phyloP scores from a whole-genome alignment of 129 eudicot genomes.

The Kitagawia praeruptora region DNA sequence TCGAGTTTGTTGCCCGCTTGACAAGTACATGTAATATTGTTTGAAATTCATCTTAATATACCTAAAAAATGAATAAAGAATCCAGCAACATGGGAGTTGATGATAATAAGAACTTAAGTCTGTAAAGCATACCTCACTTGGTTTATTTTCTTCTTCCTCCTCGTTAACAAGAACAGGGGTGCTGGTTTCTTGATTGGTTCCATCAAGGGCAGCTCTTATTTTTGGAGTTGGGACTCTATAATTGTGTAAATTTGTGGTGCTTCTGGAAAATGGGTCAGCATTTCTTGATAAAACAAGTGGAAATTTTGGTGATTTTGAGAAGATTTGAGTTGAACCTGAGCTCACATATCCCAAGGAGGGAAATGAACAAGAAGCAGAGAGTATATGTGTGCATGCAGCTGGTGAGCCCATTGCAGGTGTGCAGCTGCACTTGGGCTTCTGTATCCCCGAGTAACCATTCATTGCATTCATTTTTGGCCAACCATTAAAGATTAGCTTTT shows the following conservation, averaged over 20 bases:
- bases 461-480: slow-evolving; percentile 17
- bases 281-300: not conserved
- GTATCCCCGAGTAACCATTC: not conserved
- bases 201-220: slow-evolving; percentile 43
- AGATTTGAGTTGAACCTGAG: slow-evolving; percentile 19
- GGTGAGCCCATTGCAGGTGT: slow-evolving; percentile 22
- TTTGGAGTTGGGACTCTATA: slow-evolving; percentile 12
- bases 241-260: slow-evolving; percentile 4
- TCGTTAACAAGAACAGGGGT: slow-evolving; percentile 20
- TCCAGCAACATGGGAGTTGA: not conserved
- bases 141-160: slow-evolving; percentile 18
- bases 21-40: too few relatives aligned
- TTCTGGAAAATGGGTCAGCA: slow-evolving; percentile 2
- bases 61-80: not conserved
- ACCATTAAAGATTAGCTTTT: slow-evolving; percentile 10
- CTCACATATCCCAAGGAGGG: slow-evolving; percentile 5
- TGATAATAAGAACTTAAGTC: too few relatives aligned
- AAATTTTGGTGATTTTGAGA: slow-evolving; percentile 20
- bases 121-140: slow-evolving; percentile 29
- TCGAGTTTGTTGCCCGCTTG: not conserved
- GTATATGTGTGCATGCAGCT: not conserved
- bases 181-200: slow-evolving; percentile 16
- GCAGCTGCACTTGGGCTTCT: slow-evolving; percentile 10
- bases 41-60: too few relatives aligned
- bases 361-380: not conserved